Evolutionary conservation across 2,329 filamentous ascomycete genomes (phyloP).

Genomic region (Rhinocladiella similis): DNA sequence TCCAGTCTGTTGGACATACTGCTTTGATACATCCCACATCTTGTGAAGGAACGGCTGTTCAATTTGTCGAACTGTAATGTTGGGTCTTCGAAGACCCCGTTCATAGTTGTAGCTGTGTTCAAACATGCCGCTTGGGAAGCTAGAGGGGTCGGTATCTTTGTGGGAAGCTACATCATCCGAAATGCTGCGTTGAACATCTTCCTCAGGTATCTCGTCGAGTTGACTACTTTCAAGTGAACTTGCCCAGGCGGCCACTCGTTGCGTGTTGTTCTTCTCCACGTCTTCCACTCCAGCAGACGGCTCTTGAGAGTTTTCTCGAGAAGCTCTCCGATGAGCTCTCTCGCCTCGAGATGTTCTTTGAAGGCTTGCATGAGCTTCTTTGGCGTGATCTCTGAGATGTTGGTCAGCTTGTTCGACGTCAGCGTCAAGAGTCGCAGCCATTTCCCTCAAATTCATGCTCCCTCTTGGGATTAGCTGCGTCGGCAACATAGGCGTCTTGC

Average conservation of each 20-base stretch:
- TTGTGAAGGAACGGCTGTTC: conserved; percentile 8
- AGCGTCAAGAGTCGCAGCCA: conserved; percentile 38
- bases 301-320: conserved; percentile 26
- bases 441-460: conserved; percentile 33
- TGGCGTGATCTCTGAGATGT: conserved; percentile 23
- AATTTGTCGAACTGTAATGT: conserved; percentile 16
- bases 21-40: conserved; percentile 6
- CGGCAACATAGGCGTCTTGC: conserved; percentile 37
- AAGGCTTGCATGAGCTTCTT: conserved; percentile 20
- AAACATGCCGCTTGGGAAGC: conserved; percentile 29
- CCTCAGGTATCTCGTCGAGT: conserved; percentile 27
- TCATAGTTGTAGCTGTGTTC: conserved; percentile 31
- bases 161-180: conserved; percentile 14
- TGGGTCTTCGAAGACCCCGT: conserved; percentile 25
- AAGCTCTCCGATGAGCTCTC: conserved; percentile 29
- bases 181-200: conserved; percentile 11
- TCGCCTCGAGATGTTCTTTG: conserved; percentile 20
- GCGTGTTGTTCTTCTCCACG: conserved; percentile 16
- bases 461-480: conserved; percentile 35
- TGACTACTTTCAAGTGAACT: conserved; percentile 21
- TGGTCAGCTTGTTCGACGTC: conserved; percentile 31
- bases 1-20: not conserved
- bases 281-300: conserved; percentile 21
- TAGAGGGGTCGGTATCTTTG: conserved; percentile 27
- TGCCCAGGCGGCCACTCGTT: conserved; percentile 27